A percentile compares a stretch with the other conserved stretches of the same genome.
phyloP scores from a whole-genome alignment of 805 yeast genomes.

The Candida arabinofermentans region DNA sequence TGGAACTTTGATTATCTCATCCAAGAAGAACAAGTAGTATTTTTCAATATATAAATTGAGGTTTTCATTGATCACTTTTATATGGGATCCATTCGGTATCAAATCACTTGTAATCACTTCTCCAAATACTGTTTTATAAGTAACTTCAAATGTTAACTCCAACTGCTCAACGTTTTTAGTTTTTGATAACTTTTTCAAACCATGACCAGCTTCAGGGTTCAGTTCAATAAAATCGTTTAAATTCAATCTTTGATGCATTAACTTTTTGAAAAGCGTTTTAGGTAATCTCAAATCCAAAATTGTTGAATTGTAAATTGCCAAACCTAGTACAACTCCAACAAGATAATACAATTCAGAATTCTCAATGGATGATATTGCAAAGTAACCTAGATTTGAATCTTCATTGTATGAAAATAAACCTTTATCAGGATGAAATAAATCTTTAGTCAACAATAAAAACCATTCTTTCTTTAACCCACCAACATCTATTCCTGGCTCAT shows the following conservation, averaged over 20 bases:
- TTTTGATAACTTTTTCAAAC: constrained; percentile 44
- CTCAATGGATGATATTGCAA: constrained; percentile 45
- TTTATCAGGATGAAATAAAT: constrained; percentile 62
- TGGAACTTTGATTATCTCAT: constrained; percentile 47
- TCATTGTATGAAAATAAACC: constrained; percentile 66
- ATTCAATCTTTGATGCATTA: constrained; percentile 51
- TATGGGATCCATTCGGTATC: constrained; percentile 51
- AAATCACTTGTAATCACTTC: constrained; percentile 44
- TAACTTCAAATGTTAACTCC: constrained; percentile 56
- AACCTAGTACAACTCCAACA: constrained; percentile 82
- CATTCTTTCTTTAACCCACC: constrained; percentile 95
- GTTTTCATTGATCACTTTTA: constrained; percentile 56
- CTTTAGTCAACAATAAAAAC: constrained; percentile 72
- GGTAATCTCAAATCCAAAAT: constrained; percentile 82
- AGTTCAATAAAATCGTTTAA: constrained; percentile 65
- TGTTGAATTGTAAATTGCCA: constrained; percentile 88
- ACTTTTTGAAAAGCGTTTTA: constrained; percentile 66
- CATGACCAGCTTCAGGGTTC: constrained; percentile 62
- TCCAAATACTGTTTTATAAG: constrained; percentile 49
- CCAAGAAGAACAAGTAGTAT: constrained; percentile 60
- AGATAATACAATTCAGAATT: constrained; percentile 59
- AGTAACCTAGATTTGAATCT: constrained; percentile 76
- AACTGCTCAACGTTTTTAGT: constrained; percentile 45
- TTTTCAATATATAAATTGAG: constrained; percentile 55
- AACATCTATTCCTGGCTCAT: constrained; percentile 92